Base-by-base conservation (phyloP, 2,329 filamentous ascomycete species). In the Nannizziopsis barbatae region DNA sequence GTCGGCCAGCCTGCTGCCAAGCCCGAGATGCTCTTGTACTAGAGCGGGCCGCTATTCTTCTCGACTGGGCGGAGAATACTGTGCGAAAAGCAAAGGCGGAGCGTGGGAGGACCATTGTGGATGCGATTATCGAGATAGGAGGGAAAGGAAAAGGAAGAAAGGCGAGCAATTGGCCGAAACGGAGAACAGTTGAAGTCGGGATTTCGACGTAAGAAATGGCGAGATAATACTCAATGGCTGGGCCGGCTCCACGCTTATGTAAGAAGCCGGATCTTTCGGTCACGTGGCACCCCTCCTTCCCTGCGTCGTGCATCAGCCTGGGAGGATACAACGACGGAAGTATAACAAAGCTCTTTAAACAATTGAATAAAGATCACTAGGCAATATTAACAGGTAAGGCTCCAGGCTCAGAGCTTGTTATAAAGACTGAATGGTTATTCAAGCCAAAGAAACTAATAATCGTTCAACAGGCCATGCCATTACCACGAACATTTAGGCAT, bases 1-100 rank as follows among this genome's bases (percentile, higher is more conserved):
- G 66, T 42, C 69, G 67, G 48, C 63, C 61, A 49, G 68, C 57
- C 49, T 68, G 61, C 54, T 67, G 71, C 44, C 62, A 63, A 52
- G 60, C 55, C 60, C 63, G 60, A 58, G 65, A 54, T 54, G 63
- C 54, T 51, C 62, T 60, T 43, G 62, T 56, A n/a, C 7, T 27
- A 27, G 40, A 14, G 40, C 39, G 40, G 49, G 64, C 60, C 27
- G 54, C 54, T 42, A 58, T 50, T 33, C 61, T 57, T 42, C 58
- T 55, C 42, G 61, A 57, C 45, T 63, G 65, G 51, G 66, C 56
- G 53, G 57, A 58, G 53, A 60, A 52, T 53, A 65, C 51, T 61
- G 51, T 53, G 57, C 60, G 54, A 59, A 63, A 59, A 55, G 55
- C 62, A 56, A 62, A 53, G 59, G 63, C 53, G 59, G 63, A 55